These are phyloP conservation scores for Acrodontium crateriforme DNA, from an alignment of 2,329 filamentous ascomycete genomes.

Conservation along the genomic window DNA sequence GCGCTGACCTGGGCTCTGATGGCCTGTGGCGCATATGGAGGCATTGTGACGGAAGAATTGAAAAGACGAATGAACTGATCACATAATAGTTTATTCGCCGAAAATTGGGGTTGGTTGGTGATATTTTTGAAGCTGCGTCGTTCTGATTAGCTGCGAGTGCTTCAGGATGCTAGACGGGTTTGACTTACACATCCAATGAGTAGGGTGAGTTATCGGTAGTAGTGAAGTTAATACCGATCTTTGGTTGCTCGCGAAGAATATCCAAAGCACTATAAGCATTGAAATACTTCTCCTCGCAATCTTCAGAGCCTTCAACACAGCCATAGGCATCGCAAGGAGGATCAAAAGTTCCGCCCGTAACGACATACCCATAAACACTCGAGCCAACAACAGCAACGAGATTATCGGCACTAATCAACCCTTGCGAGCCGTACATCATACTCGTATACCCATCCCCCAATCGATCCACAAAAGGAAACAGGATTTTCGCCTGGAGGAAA, in stretches of 20 bases:
- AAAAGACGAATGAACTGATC: too few relatives aligned
- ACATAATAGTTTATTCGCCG: too few relatives aligned
- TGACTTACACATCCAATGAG: neutral
- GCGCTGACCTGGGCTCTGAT: too few relatives aligned
- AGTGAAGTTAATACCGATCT: constrained; percentile 1
- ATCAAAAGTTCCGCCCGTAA: constrained; percentile 5
- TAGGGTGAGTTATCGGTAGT: neutral
- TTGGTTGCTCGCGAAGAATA: neutral
- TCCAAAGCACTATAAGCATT: constrained; percentile 3
- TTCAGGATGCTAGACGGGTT: neutral
- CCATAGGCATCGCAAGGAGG: constrained; percentile 5
- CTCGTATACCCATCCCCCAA: constrained; percentile 7
- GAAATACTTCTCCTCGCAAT: too few relatives aligned
- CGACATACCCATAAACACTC: constrained; percentile 2
- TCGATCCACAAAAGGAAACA: constrained; percentile 7
- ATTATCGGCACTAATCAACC: constrained; percentile 4
- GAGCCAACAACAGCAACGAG: constrained; percentile 3
- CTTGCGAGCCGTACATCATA: constrained; percentile 5
- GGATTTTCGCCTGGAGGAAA: constrained; percentile 4
- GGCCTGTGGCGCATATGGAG: too few relatives aligned
- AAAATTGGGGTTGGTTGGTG: constrained; percentile 8
- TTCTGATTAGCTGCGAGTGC: too few relatives aligned
- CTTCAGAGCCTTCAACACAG: too few relatives aligned
- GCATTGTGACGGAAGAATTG: too few relatives aligned
- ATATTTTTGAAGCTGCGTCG: constrained; percentile 6